These are phyloP conservation scores for Tylopilus sp. DNA, from an alignment of 1,284 basidiomycete species.

Conservation along the genomic window DNA sequence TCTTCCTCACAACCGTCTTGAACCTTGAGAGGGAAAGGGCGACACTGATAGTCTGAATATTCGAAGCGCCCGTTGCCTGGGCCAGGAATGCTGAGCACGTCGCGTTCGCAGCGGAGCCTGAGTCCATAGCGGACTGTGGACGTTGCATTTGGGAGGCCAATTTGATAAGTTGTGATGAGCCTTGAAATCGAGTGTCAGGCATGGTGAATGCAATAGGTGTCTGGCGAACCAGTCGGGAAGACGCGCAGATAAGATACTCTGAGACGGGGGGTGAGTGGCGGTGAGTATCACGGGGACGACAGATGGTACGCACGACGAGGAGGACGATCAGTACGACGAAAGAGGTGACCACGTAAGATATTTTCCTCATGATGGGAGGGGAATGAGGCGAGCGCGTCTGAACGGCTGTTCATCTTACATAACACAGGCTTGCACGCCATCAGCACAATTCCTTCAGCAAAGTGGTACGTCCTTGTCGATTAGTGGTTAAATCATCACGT, in stretches of 20 bases:
- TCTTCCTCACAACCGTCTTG: slow-evolving; percentile 61
- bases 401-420: slow-evolving; percentile 5
- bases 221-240: slow-evolving; percentile 61
- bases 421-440: slow-evolving; percentile 14
- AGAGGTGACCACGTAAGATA: slow-evolving; percentile 59
- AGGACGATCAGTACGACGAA: slow-evolving; percentile 49
- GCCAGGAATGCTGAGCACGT: slow-evolving; percentile 46
- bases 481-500: slow-evolving; percentile 45
- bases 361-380: slow-evolving; percentile 51
- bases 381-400: neutral
- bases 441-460: slow-evolving; percentile 28
- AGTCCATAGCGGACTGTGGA: slow-evolving; percentile 58
- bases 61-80: slow-evolving; percentile 41
- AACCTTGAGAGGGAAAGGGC: slow-evolving; percentile 59
- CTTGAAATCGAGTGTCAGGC: slow-evolving; percentile 38
- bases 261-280: neutral
- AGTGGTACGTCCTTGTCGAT: slow-evolving; percentile 40
- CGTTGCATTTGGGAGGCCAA: slow-evolving; percentile 45
- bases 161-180: slow-evolving; percentile 53
- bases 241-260: slow-evolving; percentile 59
- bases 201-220: slow-evolving; percentile 13
- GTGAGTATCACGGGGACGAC: neutral
- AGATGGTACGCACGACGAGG: slow-evolving; percentile 46
- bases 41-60: slow-evolving; percentile 58
- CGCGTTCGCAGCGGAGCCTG: slow-evolving; percentile 52